Evolutionary conservation across 768 basidiomycete species (phyloP).

Genomic region (Macrolepiota albuminosa): DNA sequence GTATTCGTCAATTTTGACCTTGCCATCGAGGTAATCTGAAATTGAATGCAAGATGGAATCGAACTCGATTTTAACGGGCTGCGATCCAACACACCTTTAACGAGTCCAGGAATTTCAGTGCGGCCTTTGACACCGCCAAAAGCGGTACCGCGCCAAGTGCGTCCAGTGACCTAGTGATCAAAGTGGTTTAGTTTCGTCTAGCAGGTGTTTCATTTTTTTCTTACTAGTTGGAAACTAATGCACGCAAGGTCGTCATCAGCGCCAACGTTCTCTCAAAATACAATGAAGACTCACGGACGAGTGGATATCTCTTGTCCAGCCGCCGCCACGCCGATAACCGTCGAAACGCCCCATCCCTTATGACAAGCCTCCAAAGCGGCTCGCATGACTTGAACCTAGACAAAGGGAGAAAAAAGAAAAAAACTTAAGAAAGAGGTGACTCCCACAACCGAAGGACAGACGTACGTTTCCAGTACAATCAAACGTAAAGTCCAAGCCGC

Average conservation of each 20-base stretch:
- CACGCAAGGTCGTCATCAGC: background rate
- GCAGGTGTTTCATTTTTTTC: conserved; percentile 3
- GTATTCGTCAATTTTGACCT: conserved; percentile 91
- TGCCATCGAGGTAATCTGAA: conserved; percentile 75
- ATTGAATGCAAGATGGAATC: background rate
- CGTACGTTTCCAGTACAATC: conserved; percentile 88
- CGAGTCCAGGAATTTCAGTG: conserved; percentile 90
- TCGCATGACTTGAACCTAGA: conserved; percentile 86
- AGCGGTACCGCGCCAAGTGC: conserved; percentile 91
- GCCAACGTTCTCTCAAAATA: background rate
- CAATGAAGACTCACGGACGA: conserved; percentile 55
- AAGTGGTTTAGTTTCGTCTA: background rate
- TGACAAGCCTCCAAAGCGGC: conserved; percentile 97
- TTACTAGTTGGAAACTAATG: conserved; percentile 50
- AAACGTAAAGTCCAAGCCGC: conserved; percentile 95
- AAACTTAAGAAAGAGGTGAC: too few relatives aligned
- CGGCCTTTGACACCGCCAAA: conserved; percentile 99
- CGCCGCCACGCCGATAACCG: conserved; percentile 94
- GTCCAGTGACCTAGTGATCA: conserved; percentile 66
- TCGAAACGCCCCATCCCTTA: conserved; percentile 98
- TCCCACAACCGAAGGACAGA: conserved; percentile 6
- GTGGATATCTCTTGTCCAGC: conserved; percentile 95
- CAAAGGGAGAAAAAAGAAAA: background rate
- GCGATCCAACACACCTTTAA: conserved; percentile 56
- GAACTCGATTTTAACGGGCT: background rate